A percentile compares a stretch with the other conserved stretches of the same genome.
phyloP scores from a whole-genome alignment of 768 basidiomycete species.

The Hygrophorus russula region DNA sequence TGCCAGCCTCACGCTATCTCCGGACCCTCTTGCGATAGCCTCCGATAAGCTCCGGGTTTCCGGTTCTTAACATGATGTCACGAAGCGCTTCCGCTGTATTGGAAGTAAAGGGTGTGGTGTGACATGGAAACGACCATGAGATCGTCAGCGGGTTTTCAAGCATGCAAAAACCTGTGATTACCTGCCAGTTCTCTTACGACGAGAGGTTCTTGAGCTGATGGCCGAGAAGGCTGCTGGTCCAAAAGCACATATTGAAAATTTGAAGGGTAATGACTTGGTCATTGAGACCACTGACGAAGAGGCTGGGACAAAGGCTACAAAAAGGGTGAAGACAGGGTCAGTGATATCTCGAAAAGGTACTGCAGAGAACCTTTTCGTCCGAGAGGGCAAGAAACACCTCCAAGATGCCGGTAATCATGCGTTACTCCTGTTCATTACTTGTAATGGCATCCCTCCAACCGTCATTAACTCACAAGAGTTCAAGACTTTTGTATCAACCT shows the following conservation, averaged over 20 bases:
- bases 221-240: neutral
- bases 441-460: constrained; percentile 6
- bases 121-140: constrained; percentile 4
- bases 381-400: constrained; percentile 1
- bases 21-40: too few species aligned
- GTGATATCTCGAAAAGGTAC: too few species aligned
- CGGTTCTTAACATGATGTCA: too few species aligned
- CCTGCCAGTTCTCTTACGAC: neutral
- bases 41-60: too few species aligned
- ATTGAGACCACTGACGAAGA: too few species aligned
- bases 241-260: neutral
- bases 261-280: too few species aligned
- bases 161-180: constrained; percentile 1
- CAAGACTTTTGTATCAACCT: constrained; percentile 2
- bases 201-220: neutral
- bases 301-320: neutral
- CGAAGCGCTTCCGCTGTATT: constrained; percentile 2
- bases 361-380: neutral
- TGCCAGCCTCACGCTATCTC: too few species aligned
- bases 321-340: neutral
- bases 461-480: constrained; percentile 6
- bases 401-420: constrained; percentile 2
- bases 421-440: constrained; percentile 5
- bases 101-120: constrained; percentile 2
- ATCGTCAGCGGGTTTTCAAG: neutral